Percentiles rank a stretch among this genome's conserved stretches.
phyloP scores from a whole-genome alignment of 495 filamentous ascomycete species.

The Penicillium paxilli region DNA sequence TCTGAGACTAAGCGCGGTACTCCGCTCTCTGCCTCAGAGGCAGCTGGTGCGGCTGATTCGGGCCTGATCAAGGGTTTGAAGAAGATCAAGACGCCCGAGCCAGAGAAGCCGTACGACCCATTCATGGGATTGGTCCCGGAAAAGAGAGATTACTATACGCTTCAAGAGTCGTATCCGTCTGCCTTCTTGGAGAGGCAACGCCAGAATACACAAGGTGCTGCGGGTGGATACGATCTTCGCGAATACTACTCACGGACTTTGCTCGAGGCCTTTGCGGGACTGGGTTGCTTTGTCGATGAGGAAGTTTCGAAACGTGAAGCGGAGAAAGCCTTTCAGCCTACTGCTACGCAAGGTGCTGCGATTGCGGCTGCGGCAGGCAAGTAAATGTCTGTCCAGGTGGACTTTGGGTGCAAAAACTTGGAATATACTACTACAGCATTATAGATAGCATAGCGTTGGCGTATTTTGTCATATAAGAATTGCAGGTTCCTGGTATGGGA shows the following conservation, averaged over 20 bases:
- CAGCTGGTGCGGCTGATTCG: conserved; percentile 31
- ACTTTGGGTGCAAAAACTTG: no score
- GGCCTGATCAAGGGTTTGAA: conserved; percentile 74
- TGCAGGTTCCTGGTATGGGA: no score
- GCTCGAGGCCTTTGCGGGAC: conserved; percentile 85
- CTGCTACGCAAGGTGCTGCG: conserved; percentile 34
- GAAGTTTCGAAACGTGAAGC: conserved; percentile 57
- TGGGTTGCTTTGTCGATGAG: conserved; percentile 81
- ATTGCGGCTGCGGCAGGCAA: conserved; percentile 23
- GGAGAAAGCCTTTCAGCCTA: conserved; percentile 18
- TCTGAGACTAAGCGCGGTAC: conserved; percentile 34
- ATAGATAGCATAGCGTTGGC: conserved; percentile 53
- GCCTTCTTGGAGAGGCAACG: conserved; percentile 63
- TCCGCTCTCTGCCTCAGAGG: conserved; percentile 20
- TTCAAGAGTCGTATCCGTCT: conserved; percentile 66
- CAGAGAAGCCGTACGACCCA: conserved; percentile 83
- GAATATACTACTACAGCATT: not conserved
- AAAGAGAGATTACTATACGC: conserved; percentile 64
- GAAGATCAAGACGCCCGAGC: conserved; percentile 56
- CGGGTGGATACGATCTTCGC: conserved; percentile 77
- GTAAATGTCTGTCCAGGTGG: not conserved
- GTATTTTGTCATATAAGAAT: conserved; percentile 15
- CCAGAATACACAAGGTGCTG: conserved; percentile 59
- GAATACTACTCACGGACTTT: conserved; percentile 80
- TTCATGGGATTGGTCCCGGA: conserved; percentile 72